Percentiles rank a stretch among this genome's conserved stretches.
Conservation (phyloP, 1,139 yeast genomes). For the Petasospora fabianii region DNA sequence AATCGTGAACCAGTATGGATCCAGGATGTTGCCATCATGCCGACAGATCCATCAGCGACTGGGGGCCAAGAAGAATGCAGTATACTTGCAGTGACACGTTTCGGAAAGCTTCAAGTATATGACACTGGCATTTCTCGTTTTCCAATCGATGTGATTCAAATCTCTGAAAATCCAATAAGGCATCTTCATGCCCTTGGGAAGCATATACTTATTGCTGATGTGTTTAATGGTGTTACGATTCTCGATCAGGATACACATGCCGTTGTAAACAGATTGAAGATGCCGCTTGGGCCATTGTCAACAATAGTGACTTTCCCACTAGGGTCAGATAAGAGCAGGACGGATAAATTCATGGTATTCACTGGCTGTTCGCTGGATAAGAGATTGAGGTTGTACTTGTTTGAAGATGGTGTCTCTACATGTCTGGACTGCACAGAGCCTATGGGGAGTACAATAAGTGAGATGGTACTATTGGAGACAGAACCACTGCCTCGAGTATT, state of each 20-base stretch:
- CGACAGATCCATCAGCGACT: too few species aligned
- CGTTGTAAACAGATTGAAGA: slow-evolving; percentile 13
- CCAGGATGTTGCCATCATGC: slow-evolving; percentile 19
- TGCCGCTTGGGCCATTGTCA: slow-evolving; percentile 24
- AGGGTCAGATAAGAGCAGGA: slow-evolving; percentile 2
- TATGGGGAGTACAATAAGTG: slow-evolving; percentile 10
- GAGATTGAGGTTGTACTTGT: slow-evolving; percentile 13
- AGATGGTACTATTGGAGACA: slow-evolving; percentile 10
- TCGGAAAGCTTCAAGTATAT: slow-evolving; percentile 22
- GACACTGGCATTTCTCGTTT: slow-evolving; percentile 18
- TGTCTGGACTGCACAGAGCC: slow-evolving; percentile 11
- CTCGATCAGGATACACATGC: slow-evolving; percentile 12
- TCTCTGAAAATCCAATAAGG: slow-evolving; percentile 23
- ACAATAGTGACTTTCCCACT: slow-evolving; percentile 9
- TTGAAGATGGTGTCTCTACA: slow-evolving; percentile 13
- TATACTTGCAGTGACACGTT: slow-evolving; percentile 23
- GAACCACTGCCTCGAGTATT: slow-evolving; percentile 9
- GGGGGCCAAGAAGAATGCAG: slow-evolving; percentile 5
- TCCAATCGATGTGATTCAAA: slow-evolving; percentile 23
- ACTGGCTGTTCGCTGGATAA: slow-evolving; percentile 18
- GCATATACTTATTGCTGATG: slow-evolving; percentile 18
- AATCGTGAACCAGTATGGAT: slow-evolving; percentile 24
- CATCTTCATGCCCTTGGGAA: slow-evolving; percentile 10
- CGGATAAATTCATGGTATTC: slow-evolving; percentile 9
- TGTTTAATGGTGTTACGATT: slow-evolving; percentile 20